Evolutionary conservation across 305 asterid genomes (phyloP).

Genomic region (Andrographis paniculata): DNA sequence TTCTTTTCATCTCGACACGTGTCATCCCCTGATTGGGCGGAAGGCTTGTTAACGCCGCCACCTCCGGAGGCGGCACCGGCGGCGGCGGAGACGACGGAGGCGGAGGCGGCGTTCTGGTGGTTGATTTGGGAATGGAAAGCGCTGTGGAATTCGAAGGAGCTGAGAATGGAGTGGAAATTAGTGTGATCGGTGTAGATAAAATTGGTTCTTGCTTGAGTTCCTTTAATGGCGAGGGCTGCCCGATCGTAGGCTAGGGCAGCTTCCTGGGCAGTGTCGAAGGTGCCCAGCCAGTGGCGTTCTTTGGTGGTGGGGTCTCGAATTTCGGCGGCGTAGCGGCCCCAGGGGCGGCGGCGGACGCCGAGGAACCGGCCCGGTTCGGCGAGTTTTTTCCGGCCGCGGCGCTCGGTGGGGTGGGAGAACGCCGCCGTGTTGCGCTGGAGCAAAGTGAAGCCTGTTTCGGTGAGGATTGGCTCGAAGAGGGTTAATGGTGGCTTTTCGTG

Average conservation of each 20-base stretch:
- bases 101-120: background rate
- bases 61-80: background rate
- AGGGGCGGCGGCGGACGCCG: constrained; percentile 80
- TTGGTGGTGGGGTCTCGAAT: constrained; percentile 85
- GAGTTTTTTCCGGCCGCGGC: constrained; percentile 65
- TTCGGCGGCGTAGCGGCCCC: constrained; percentile 97
- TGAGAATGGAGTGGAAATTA: constrained; percentile 32
- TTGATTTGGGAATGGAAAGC: too few species aligned
- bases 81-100: constrained; percentile 16
- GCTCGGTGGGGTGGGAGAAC: constrained; percentile 39
- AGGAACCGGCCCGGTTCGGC: constrained; percentile 84
- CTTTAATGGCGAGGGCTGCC: constrained; percentile 91
- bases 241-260: constrained; percentile 94
- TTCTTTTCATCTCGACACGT: constrained; percentile 7
- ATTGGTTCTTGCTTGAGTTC: constrained; percentile 77
- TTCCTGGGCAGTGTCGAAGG: constrained; percentile 95
- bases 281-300: constrained; percentile 94
- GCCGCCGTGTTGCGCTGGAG: constrained; percentile 79
- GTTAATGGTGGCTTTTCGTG: constrained; percentile 32
- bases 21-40: constrained; percentile 23
- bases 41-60: background rate
- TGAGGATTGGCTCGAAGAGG: constrained; percentile 74
- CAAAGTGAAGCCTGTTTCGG: constrained; percentile 69
- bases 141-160: constrained; percentile 42
- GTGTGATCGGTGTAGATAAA: constrained; percentile 56